Evolutionary conservation across 23 red algal species (phyloP), one percentile per base, ranked within the genome.

Genomic region (Cyanidiococcus yangmingshanensis): DNA sequence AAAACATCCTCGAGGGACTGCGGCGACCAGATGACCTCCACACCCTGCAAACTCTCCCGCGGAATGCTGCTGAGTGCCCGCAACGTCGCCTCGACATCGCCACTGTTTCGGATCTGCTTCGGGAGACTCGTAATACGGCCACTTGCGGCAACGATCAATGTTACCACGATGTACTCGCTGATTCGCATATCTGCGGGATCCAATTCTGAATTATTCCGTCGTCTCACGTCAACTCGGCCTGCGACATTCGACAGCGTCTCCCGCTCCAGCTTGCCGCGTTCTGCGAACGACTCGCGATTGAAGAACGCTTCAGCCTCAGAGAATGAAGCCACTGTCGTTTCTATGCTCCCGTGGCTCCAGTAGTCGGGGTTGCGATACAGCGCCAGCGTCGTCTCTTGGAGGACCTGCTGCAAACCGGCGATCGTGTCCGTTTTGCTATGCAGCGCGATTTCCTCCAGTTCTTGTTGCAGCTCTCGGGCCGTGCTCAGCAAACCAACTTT

Each of bases 21-120:
- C 29, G 90, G 90, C 58, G 87, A 85, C 90, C 90, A 95, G 24
- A 95, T 76, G 37, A 95, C 82, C 74, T 95, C 90, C 15, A 86
- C 71, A 0, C 74, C 90, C 83, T 95, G 90, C 57, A 95, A 50
- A 17, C 32, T 59, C 3, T 86, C 86, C 0, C 24, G 33, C 24
- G 58, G 37, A 26, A 87, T 58, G 30, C 38, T 39, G 34, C 58
- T 83, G 63, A 95, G 57, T 37, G 76, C 59, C 7, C 54, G 40
- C 36, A 95, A 39, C 58, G 90, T 71, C 31, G 36, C 12, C 2
- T 77, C 32, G n/a, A 95, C 59, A 57, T 95, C 90, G 0, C 24
- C 30, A 31, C 68, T 67, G 1, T 18, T 27, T 26, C 79, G 75
- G 31, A 86, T 33, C 41, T 39, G 0, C 2, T 32, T 33, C 15